phyloP scores from a whole-genome alignment of 2,329 filamentous ascomycete species.

The Fusarium tanahbumbuense region DNA sequence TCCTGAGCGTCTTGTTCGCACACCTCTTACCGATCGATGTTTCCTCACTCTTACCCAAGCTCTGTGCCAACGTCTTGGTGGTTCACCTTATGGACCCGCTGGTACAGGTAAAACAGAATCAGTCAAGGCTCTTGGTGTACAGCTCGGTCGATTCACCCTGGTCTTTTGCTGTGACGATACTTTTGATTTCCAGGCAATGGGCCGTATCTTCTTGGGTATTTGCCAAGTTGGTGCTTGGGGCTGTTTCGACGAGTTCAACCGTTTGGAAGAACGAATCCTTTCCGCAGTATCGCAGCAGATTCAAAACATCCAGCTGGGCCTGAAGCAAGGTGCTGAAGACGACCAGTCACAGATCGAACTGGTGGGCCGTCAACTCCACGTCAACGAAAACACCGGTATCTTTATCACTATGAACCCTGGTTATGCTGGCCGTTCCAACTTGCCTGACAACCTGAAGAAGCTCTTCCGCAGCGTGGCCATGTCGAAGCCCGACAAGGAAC shows the following conservation, averaged over 20 bases:
- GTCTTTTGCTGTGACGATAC: conserved; percentile 99
- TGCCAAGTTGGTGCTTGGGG: conserved; percentile 99
- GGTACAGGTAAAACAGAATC: conserved; percentile 99
- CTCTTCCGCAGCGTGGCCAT: conserved; percentile 99
- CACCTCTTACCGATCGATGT: conserved; percentile 95
- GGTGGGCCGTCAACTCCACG: conserved; percentile 87
- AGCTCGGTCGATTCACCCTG: conserved; percentile 95
- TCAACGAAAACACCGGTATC: conserved; percentile 94
- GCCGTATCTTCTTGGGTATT: conserved; percentile 98
- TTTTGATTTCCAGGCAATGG: conserved; percentile 99
- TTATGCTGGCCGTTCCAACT: conserved; percentile 96
- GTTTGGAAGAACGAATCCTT: conserved; percentile 95
- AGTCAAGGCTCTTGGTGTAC: conserved; percentile 95
- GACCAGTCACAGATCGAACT: conserved; percentile 92
- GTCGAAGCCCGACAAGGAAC: conserved; percentile 99
- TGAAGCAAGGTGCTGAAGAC: conserved; percentile 86
- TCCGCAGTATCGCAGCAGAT: conserved; percentile 99
- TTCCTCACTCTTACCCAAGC: conserved; percentile 98
- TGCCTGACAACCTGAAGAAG: conserved; percentile 99
- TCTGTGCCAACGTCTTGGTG: conserved; percentile 92
- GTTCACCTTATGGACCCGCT: conserved; percentile 95
- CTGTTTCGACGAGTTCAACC: conserved; percentile 99
- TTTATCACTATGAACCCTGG: conserved; percentile 99
- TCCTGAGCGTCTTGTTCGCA: conserved; percentile 93
- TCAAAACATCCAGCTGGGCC: conserved; percentile 96